These are phyloP conservation scores for Gossypium trilobum DNA, from an alignment of 441 rosid species.

Conservation along the genomic window DNA sequence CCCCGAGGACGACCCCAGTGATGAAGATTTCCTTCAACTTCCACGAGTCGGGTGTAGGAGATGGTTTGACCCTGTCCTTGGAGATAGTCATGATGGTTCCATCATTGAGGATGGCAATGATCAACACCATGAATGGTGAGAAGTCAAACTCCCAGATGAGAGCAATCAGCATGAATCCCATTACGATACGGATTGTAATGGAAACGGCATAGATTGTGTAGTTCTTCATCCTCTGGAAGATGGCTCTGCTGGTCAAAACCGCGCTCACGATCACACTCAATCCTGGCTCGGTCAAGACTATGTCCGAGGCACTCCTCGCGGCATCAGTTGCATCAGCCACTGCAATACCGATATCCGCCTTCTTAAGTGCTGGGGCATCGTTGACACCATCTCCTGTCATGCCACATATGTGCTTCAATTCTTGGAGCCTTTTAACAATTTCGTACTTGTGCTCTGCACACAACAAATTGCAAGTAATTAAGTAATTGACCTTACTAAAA, in stretches of 20 bases:
- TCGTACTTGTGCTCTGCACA: conserved; percentile 77
- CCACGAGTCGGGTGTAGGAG: conserved; percentile 86
- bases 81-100: conserved; percentile 98
- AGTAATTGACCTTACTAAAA: neutral
- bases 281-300: conserved; percentile 85
- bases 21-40: conserved; percentile 80
- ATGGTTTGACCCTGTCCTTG: conserved; percentile 81
- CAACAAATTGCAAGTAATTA: neutral
- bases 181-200: conserved; percentile 80
- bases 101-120: conserved; percentile 81
- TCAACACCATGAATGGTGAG: conserved; percentile 89
- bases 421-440: conserved; percentile 79
- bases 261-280: conserved; percentile 79
- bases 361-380: conserved; percentile 83
- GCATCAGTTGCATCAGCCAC: conserved; percentile 94
- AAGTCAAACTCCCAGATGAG: conserved; percentile 84
- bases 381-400: conserved; percentile 97
- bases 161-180: conserved; percentile 80
- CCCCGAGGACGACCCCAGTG: conserved; percentile 69
- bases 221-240: conserved; percentile 97
- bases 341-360: conserved; percentile 85
- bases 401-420: conserved; percentile 74
- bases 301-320: conserved; percentile 77
- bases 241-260: conserved; percentile 80
- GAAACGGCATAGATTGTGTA: conserved; percentile 94